Conservation (phyloP, 2,329 filamentous ascomycete genomes). For the Dothistroma pini region DNA sequence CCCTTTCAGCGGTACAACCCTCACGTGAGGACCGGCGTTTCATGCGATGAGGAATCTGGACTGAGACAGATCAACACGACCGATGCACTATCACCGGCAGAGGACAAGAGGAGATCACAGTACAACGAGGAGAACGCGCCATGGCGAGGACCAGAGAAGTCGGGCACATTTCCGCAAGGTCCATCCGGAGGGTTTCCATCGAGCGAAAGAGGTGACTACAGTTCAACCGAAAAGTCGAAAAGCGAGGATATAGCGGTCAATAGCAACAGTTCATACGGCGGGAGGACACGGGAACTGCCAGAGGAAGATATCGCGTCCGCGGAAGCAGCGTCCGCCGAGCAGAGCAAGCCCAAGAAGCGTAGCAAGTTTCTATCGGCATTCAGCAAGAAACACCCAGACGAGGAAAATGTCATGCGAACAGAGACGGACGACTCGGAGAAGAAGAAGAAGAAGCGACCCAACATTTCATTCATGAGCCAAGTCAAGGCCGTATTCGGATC, state of each 20-base stretch:
- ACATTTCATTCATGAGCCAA: slow-evolving; percentile 45
- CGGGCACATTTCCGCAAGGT: slow-evolving; percentile 24
- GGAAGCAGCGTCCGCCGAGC: slow-evolving; percentile 8
- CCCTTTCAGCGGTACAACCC: slow-evolving; percentile 25
- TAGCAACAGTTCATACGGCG: slow-evolving; percentile 9
- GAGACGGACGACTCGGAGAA: slow-evolving; percentile 16
- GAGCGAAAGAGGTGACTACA: slow-evolving; percentile 9
- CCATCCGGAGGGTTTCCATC: neutral
- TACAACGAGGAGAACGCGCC: slow-evolving; percentile 10
- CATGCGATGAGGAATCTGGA: slow-evolving; percentile 23
- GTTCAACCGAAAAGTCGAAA: slow-evolving; percentile 14
- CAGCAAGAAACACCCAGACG: slow-evolving; percentile 22
- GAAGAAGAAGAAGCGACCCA: slow-evolving; percentile 27
- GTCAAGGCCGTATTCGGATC: slow-evolving; percentile 73
- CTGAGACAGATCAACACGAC: slow-evolving; percentile 14
- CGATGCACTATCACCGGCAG: slow-evolving; percentile 20
- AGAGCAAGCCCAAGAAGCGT: slow-evolving; percentile 22
- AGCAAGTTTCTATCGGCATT: slow-evolving; percentile 25
- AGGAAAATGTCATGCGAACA: slow-evolving; percentile 13
- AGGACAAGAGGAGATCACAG: slow-evolving; percentile 10
- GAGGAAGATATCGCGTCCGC: slow-evolving; percentile 15
- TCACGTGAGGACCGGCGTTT: slow-evolving; percentile 6
- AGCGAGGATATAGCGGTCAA: slow-evolving; percentile 1
- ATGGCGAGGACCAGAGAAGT: slow-evolving; percentile 17
- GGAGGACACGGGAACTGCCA: neutral